Conservation (phyloP, 495 filamentous ascomycete species). For the Sphaerosporella brunnea region DNA sequence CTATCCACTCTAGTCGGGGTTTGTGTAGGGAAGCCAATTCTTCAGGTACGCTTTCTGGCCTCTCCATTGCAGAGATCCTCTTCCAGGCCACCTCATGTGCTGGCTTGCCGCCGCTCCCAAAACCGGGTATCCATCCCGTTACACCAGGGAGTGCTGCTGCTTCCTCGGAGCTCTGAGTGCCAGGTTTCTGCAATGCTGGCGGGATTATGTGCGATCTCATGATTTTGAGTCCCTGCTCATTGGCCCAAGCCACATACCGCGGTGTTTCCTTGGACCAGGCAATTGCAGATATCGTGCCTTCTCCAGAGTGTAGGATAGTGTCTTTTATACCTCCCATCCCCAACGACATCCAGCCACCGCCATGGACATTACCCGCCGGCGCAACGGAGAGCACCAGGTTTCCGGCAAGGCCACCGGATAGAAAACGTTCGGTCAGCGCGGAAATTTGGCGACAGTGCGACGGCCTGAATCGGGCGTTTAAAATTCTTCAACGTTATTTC, state of each 20-base stretch:
- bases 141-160: constrained; percentile 18
- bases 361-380: constrained; percentile 39
- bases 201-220: constrained; percentile 81
- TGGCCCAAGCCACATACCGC: constrained; percentile 82
- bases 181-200: constrained; percentile 17
- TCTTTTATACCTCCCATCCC: constrained; percentile 66
- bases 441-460: constrained; percentile 83
- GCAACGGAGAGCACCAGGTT: constrained; percentile 80
- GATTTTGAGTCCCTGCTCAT: constrained; percentile 90
- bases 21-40: constrained; percentile 94
- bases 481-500: constrained; percentile 87
- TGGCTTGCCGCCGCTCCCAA: constrained; percentile 36
- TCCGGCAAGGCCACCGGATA: constrained; percentile 80
- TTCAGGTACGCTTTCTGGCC: constrained; percentile 35
- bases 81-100: constrained; percentile 82
- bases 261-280: constrained; percentile 76
- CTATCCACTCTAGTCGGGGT: constrained; percentile 76
- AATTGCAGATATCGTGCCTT: constrained; percentile 76
- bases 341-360: constrained; percentile 55
- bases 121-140: constrained; percentile 23
- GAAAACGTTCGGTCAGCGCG: constrained; percentile 66
- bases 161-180: constrained; percentile 13
- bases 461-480: constrained; percentile 72
- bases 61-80: constrained; percentile 70
- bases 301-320: constrained; percentile 73